Percentiles rank a stretch among this genome's conserved stretches.
These are phyloP conservation scores for Stagonosporopsis vannaccii DNA, from an alignment of 2,329 filamentous ascomycete species.

Conservation along the genomic window DNA sequence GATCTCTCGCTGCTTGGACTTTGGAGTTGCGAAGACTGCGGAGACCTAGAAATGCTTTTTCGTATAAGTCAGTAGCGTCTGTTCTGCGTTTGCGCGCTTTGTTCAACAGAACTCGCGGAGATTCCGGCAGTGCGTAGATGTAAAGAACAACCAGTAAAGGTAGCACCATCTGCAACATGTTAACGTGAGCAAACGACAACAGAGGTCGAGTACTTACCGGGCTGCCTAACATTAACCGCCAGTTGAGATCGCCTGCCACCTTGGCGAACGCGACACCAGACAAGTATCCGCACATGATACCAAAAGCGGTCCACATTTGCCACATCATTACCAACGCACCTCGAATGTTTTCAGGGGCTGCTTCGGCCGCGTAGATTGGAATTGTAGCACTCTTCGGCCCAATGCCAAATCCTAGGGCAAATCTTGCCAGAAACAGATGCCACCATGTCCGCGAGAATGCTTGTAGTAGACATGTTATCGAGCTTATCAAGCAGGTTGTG, in stretches of 20 bases:
- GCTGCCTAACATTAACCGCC: conserved; percentile 32
- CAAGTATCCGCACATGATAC: conserved; percentile 37
- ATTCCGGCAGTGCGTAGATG: conserved; percentile 28
- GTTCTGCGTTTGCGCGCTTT: conserved; percentile 25
- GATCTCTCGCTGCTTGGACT: conserved; percentile 61
- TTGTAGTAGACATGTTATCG: conserved; percentile 27
- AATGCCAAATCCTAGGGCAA: conserved; percentile 42
- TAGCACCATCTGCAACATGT: conserved; percentile 20
- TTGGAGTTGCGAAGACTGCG: conserved; percentile 58
- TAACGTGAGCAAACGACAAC: background rate
- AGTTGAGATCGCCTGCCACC: conserved; percentile 27
- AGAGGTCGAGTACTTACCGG: background rate
- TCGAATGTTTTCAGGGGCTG: conserved; percentile 56
- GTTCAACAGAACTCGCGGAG: conserved; percentile 28
- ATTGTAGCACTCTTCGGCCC: conserved; percentile 49
- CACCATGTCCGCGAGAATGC: conserved; percentile 31
- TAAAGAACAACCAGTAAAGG: conserved; percentile 28
- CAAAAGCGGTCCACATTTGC: conserved; percentile 54
- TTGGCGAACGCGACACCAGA: conserved; percentile 26
- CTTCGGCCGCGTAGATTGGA: conserved; percentile 58
- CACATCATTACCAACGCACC: conserved; percentile 61
- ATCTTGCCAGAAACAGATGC: conserved; percentile 19
- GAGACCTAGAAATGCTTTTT: conserved; percentile 25
- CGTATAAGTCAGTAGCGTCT: conserved; percentile 24
- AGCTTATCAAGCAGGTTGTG: conserved; percentile 30